Evolutionary conservation across 371 early-diverging fungal species (phyloP), one percentile per base, ranked within the genome.

Genomic region (Mycotypha africana): DNA sequence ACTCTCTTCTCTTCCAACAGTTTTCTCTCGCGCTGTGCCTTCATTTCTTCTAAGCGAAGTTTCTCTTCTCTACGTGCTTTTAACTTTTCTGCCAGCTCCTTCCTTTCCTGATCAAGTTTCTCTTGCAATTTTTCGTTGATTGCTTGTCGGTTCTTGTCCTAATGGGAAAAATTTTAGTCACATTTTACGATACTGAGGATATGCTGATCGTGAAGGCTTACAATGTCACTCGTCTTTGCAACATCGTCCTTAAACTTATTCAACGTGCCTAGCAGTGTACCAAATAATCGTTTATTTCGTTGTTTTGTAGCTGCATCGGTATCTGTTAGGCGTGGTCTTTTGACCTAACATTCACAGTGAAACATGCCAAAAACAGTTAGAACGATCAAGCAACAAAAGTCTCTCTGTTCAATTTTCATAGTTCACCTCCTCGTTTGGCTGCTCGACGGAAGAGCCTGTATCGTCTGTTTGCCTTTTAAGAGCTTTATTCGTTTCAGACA

Each of bases 231-330:
- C 40, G 61, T 74, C 33, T 74, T 54, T 37, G 58, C 56, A 20
- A 55, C 71, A 11, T 76, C 72, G 36, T 69, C 64, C 49, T 79
- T 81, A 45, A 79, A 76, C 46, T 78, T 78, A 36, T 70, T 77
- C 2, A 81, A 62, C 1, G 79, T 79, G 19, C 77, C 78, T 25
- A 81, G 32, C 19, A 81, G 42, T 2, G 75, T 61, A 17, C 80
- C 80, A 56, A 81, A 79, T 45, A 81, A 50, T n/a, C 80, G 61
- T 42, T 67, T 67, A 14, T 70, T 65, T 34, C 81, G 72, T 43
- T 64, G 51, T 40, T 63, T 60, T 16, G 50, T 49, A 35, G 65
- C 69, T 28, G 51, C 60, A 45, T 58, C 58, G 21, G 49, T 58
- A 23, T 51, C 21, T 34, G 51, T 45, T 38, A 59, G 41, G 28